Percentiles rank a stretch among this genome's conserved stretches.
phyloP scores from a whole-genome alignment of 805 yeast genomes.

The Yarrowia porcina region DNA sequence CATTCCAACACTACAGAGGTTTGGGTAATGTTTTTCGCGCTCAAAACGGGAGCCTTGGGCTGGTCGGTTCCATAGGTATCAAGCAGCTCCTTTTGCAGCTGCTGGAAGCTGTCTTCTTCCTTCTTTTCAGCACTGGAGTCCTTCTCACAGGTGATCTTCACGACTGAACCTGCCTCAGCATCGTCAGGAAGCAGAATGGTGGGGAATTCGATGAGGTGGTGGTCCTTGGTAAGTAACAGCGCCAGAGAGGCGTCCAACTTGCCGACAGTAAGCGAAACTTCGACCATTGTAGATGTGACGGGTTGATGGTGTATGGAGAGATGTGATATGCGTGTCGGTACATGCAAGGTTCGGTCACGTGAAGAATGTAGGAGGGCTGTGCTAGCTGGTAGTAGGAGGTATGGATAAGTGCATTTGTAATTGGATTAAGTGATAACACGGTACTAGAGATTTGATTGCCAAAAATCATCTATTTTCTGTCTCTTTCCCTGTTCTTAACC shows the following conservation, averaged over 20 bases:
- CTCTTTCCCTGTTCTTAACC: too few relatives aligned
- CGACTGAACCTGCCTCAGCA: constrained; percentile 87
- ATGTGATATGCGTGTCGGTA: constrained; percentile 3
- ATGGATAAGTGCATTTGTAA: too few relatives aligned
- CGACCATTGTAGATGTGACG: constrained; percentile 54
- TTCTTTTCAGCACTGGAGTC: constrained; percentile 62
- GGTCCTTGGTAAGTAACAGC: constrained; percentile 81
- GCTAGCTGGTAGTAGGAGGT: too few relatives aligned
- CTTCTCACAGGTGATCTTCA: constrained; percentile 77
- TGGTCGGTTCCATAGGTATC: constrained; percentile 66
- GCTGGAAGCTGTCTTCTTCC: constrained; percentile 57
- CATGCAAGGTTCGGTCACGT: background rate
- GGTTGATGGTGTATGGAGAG: background rate
- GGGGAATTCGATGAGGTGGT: constrained; percentile 95
- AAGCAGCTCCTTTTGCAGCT: constrained; percentile 69
- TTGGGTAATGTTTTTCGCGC: constrained; percentile 78
- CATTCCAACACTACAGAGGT: constrained; percentile 93
- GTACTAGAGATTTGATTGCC: too few relatives aligned
- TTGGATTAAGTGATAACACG: too few relatives aligned
- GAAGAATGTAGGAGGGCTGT: background rate
- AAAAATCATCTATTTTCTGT: too few relatives aligned
- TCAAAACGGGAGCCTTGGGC: constrained; percentile 70
- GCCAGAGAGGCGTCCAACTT: constrained; percentile 95
- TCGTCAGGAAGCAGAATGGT: constrained; percentile 87
- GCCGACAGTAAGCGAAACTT: constrained; percentile 91